Base-by-base conservation (phyloP, 2,329 filamentous ascomycete species). In the Fusarium oxysporum region DNA sequence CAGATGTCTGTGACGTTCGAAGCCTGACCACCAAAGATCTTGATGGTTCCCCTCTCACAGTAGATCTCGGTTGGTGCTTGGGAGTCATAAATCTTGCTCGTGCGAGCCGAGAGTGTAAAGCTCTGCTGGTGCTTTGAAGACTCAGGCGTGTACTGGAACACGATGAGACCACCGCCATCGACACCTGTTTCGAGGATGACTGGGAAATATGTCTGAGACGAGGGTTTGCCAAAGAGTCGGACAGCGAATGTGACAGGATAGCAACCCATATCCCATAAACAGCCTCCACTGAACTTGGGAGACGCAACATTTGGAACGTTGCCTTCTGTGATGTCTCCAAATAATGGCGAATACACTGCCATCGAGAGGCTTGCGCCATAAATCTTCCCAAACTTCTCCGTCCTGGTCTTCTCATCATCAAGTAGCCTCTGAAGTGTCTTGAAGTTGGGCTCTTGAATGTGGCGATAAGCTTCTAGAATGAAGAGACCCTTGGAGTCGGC, bases 361-460 rank as follows among this genome's bases (percentile, higher is more conserved):
- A 74, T 74, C 4, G 55, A 67, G 17, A 74, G 51, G 17, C 41
- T 70, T 9, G 71, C 71, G 3, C 71, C 72, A 10, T 62, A 74
- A 1, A 74, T 41, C 21, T 53, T 58, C 1, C 72, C 72, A 3
- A 74, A 65, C 12, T 43, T 74, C 21, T 72, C 61, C 0, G 35
- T 44, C 2, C 72, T 55, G 0, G 47, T 48, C 25, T 72, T 73
- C 8, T 68, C 69, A 16, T 74, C 56, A 11, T 74, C 62, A n/a
- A 74, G 50, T 4, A 74, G 23, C 2, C 25, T 50, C 21, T 74
- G 72, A 3, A 74, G 41, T 25, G 35, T 67, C 16, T 73, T 61
- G 48, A 74, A 74, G 43, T 74, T 74, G 25, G 72, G 72, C n/a
- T 74, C 72, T 30, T 74, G 72, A 4, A 74, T 74, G 23, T 74